Conservation (phyloP, 805 yeast species). For the Saccharomycopsis sp. region DNA sequence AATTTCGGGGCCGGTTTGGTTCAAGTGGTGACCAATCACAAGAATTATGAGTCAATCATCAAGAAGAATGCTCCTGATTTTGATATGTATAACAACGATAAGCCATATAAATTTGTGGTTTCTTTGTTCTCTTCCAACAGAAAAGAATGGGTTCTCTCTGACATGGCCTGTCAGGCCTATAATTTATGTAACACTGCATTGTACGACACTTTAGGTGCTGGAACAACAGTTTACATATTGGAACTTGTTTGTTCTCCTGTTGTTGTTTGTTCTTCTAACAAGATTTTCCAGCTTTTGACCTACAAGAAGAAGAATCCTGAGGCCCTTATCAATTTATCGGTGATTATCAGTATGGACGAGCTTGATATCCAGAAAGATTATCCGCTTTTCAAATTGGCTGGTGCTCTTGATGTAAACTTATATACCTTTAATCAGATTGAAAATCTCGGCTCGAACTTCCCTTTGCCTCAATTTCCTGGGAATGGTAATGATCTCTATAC, state of each 20-base stretch:
- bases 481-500: conserved; percentile 49
- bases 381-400: conserved; percentile 25
- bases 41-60: conserved; percentile 17
- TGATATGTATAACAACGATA: conserved; percentile 29
- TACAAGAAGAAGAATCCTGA: conserved; percentile 32
- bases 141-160: conserved; percentile 64
- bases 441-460: conserved; percentile 31
- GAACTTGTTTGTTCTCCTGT: conserved; percentile 54
- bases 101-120: conserved; percentile 38
- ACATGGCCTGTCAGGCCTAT: conserved; percentile 59
- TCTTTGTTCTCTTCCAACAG: conserved; percentile 52
- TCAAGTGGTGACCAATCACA: conserved; percentile 31
- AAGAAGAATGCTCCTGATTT: conserved; percentile 27
- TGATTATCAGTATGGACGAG: conserved; percentile 43
- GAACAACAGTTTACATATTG: conserved; percentile 57
- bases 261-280: conserved; percentile 40
- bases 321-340: conserved; percentile 32
- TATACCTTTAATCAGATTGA: conserved; percentile 28
- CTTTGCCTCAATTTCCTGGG: conserved; percentile 40
- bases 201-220: conserved; percentile 52
- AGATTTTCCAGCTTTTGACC: conserved; percentile 36
- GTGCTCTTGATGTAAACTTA: conserved; percentile 23
- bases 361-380: conserved; percentile 28
- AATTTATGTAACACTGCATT: conserved; percentile 45
- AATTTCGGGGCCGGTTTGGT: conserved; percentile 52